Evolutionary conservation across 116 monocot species (phyloP).

Genomic region (Dioscorea cayenensis): DNA sequence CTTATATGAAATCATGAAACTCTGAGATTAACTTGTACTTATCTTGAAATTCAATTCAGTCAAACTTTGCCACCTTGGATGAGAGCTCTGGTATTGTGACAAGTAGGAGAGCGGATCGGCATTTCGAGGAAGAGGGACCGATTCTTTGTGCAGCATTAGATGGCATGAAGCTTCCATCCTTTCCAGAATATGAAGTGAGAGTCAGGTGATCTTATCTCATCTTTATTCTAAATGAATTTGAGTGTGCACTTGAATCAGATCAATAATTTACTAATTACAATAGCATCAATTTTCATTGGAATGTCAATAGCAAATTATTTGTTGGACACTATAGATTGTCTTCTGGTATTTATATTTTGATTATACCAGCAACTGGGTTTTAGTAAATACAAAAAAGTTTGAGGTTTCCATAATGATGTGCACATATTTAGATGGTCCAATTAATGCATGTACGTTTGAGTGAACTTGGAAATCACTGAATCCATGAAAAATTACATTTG

Average conservation of each 20-base stretch:
- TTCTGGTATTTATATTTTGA: too few species aligned
- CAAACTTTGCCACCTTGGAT: constrained; percentile 95
- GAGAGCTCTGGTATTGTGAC: constrained; percentile 73
- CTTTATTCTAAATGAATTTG: neutral
- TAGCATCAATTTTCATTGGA: too few species aligned
- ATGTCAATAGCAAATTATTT: too few species aligned
- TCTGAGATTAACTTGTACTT: neutral
- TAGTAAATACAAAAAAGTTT: too few species aligned
- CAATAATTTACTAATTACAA: too few species aligned
- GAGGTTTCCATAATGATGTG: too few species aligned
- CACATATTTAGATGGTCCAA: too few species aligned
- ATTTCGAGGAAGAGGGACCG: constrained; percentile 98
- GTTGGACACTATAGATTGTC: too few species aligned
- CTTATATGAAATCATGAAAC: neutral
- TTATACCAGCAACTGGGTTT: too few species aligned
- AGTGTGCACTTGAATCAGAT: neutral
- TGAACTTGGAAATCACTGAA: too few species aligned
- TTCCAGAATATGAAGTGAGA: constrained; percentile 93
- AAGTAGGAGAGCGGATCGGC: constrained; percentile 92
- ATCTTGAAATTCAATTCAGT: constrained; percentile 42
- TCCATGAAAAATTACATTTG: too few species aligned
- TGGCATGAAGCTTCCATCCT: constrained; percentile 91
- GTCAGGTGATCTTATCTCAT: constrained; percentile 51
- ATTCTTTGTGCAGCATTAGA: constrained; percentile 90
- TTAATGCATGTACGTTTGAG: too few species aligned